Percentiles rank a stretch among this genome's conserved stretches.
These are phyloP conservation scores for Epichloe gansuensis DNA, from an alignment of 2,329 filamentous ascomycete species.

Conservation along the genomic window DNA sequence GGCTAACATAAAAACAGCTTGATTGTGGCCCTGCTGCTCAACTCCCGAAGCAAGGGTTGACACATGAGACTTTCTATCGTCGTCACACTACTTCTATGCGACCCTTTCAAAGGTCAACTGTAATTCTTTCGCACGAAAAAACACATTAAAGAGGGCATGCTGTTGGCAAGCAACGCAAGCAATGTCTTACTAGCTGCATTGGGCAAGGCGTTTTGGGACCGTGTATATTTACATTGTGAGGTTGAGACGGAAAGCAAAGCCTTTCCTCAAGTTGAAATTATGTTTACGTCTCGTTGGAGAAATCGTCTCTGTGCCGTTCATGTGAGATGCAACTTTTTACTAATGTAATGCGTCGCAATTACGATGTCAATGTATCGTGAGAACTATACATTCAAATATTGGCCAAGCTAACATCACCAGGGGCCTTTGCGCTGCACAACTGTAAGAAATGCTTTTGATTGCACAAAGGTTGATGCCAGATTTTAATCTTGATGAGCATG, in stretches of 20 bases:
- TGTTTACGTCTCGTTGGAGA: background rate
- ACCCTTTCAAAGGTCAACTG: background rate
- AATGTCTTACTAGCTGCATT: constrained; percentile 19
- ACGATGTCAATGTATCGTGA: background rate
- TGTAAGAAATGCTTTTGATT: background rate
- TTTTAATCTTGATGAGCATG: background rate
- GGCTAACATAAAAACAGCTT: constrained; percentile 40
- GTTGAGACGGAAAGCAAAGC: background rate
- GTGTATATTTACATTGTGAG: constrained; percentile 23
- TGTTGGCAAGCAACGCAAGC: constrained; percentile 1
- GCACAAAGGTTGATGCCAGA: background rate
- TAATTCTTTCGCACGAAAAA: background rate
- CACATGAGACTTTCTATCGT: constrained; percentile 10
- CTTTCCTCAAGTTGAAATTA: background rate
- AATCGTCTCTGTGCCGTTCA: background rate
- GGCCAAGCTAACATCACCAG: background rate
- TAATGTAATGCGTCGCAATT: background rate
- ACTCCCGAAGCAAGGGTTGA: constrained; percentile 67
- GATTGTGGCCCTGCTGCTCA: constrained; percentile 86
- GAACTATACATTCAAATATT: too few species aligned
- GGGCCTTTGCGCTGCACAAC: background rate
- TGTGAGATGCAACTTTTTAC: background rate
- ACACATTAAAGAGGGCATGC: background rate
- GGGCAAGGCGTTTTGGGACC: constrained; percentile 26
- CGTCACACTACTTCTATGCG: background rate